Conservation (phyloP, 2,329 filamentous ascomycete species). For the Corynespora cassiicola region DNA sequence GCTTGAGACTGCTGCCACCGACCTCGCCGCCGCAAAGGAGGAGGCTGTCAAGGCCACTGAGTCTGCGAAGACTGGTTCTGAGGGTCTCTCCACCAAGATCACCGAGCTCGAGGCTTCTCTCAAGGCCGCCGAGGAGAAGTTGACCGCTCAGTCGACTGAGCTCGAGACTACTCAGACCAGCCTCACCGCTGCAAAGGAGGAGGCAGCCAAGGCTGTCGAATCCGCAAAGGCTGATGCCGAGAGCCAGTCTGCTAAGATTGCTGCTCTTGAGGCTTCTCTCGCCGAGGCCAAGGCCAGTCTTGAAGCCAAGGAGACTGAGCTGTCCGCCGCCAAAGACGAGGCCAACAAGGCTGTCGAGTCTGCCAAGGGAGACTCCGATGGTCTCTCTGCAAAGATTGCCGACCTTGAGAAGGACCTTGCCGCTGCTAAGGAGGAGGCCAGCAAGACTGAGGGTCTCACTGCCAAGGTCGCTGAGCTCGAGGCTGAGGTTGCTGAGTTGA, state of each 20-base stretch:
- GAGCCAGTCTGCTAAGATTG: slow-evolving; percentile 27
- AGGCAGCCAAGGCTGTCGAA: slow-evolving; percentile 29
- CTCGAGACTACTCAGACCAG: slow-evolving; percentile 12
- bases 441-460: slow-evolving; percentile 15
- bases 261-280: slow-evolving; percentile 23
- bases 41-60: slow-evolving; percentile 14
- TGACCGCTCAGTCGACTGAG: slow-evolving; percentile 30
- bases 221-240: slow-evolving; percentile 30
- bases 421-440: slow-evolving; percentile 24
- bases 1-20: slow-evolving; percentile 3
- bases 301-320: slow-evolving; percentile 17
- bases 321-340: slow-evolving; percentile 20
- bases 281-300: slow-evolving; percentile 18
- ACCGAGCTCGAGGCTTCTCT: slow-evolving; percentile 32
- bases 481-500: slow-evolving; percentile 22
- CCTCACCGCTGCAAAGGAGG: slow-evolving; percentile 26
- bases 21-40: slow-evolving; percentile 12
- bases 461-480: slow-evolving; percentile 28
- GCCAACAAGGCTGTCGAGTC: slow-evolving; percentile 25
- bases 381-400: slow-evolving; percentile 25
- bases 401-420: slow-evolving; percentile 30
- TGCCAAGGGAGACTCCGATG: slow-evolving; percentile 20
- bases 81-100: slow-evolving; percentile 32
- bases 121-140: slow-evolving; percentile 30
- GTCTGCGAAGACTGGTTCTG: slow-evolving; percentile 30